Evolutionary conservation across 164 flowering plant species (phyloP).

Genomic region (Hamamelis virginiana): DNA sequence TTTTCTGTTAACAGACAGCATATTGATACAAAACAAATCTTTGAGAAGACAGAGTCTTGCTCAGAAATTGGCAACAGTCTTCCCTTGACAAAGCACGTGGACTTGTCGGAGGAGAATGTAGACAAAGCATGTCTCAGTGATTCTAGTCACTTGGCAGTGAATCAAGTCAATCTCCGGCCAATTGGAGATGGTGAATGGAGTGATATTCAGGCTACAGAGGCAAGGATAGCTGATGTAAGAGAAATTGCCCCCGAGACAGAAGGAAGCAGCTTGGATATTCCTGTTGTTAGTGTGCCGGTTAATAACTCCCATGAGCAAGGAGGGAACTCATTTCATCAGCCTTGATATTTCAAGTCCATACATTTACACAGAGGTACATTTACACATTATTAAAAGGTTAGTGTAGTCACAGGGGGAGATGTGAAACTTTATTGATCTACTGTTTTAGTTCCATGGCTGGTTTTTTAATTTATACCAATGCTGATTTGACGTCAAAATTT

Average conservation of each 20-base stretch:
- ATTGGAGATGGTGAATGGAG: slow-evolving; percentile 77
- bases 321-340: slow-evolving; percentile 42
- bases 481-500: too few relatives aligned
- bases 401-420: too few relatives aligned
- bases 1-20: slow-evolving; percentile 52
- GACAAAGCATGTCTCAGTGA: slow-evolving; percentile 89
- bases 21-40: slow-evolving; percentile 56
- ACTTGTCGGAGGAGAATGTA: slow-evolving; percentile 71
- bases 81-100: slow-evolving; percentile 76
- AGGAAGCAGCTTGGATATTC: slow-evolving; percentile 73
- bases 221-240: slow-evolving; percentile 74
- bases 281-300: slow-evolving; percentile 56
- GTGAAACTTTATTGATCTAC: too few relatives aligned
- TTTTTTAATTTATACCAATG: too few relatives aligned
- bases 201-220: slow-evolving; percentile 74
- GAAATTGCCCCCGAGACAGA: slow-evolving; percentile 68
- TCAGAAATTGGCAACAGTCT: slow-evolving; percentile 34
- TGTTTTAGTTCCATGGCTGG: too few relatives aligned
- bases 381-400: too few relatives aligned
- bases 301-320: slow-evolving; percentile 44
- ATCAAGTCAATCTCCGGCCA: slow-evolving; percentile 41
- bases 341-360: slow-evolving; percentile 19
- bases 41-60: slow-evolving; percentile 64
- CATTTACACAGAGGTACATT: too few relatives aligned
- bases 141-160: slow-evolving; percentile 45